Evolutionary conservation across 108 stramenopile genomes (phyloP).

Genomic region (Cyclotella kingstonii): DNA sequence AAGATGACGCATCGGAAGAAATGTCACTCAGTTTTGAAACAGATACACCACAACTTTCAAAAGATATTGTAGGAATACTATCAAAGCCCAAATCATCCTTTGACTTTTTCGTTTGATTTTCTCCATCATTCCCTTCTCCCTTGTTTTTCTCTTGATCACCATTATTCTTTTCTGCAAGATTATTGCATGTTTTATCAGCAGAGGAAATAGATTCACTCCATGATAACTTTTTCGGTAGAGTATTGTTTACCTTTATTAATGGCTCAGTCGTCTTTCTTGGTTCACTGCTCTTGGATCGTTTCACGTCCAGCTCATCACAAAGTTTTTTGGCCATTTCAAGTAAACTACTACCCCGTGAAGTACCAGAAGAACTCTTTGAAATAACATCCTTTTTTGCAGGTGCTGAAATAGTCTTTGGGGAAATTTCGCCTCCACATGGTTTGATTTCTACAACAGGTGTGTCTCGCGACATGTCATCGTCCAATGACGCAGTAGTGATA

Average conservation of each 20-base stretch:
- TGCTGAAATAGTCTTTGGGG: background rate
- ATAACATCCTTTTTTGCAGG: background rate
- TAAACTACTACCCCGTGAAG: slow-evolving; percentile 36
- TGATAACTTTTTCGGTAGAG: background rate
- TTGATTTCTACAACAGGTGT: slow-evolving; percentile 9
- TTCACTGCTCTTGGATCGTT: slow-evolving; percentile 16
- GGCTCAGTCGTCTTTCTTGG: background rate
- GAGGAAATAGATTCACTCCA: background rate
- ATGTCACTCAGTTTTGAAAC: slow-evolving; percentile 42
- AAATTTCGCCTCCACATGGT: slow-evolving; percentile 5
- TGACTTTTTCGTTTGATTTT: background rate
- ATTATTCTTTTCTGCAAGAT: too few species aligned
- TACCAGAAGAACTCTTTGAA: slow-evolving; percentile 3
- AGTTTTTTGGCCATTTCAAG: slow-evolving; percentile 44
- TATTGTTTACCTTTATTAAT: background rate
- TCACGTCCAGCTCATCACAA: slow-evolving; percentile 36
- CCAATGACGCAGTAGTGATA: too few species aligned
- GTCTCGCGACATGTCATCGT: slow-evolving; percentile 8
- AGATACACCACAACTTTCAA: slow-evolving; percentile 38
- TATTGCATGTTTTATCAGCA: too few species aligned
- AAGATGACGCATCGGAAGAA: slow-evolving; percentile 28
- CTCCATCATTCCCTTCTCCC: slow-evolving; percentile 1
- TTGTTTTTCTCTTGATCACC: slow-evolving; percentile 4
- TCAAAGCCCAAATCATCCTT: slow-evolving; percentile 32
- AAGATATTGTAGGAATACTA: slow-evolving; percentile 40